Evolutionary conservation across 2,329 filamentous ascomycete species (phyloP).

Genomic region (Aspergillus ochraceoroseus): DNA sequence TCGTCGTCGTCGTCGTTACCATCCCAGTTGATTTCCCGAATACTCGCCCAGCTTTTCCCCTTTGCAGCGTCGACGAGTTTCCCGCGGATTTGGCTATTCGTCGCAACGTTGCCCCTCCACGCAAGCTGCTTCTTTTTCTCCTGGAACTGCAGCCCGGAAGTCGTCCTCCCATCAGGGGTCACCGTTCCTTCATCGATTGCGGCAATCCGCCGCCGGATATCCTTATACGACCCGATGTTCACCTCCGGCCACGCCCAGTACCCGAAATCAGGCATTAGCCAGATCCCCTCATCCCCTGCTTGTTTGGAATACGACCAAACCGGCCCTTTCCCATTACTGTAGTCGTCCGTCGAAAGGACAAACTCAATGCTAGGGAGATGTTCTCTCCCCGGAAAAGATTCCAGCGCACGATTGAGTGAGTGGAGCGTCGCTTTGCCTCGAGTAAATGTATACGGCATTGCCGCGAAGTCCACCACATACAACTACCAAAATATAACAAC

Average conservation of each 20-base stretch:
- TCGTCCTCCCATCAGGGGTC: constrained; percentile 18
- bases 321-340: constrained; percentile 29
- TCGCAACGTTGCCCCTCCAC: constrained; percentile 47
- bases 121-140: constrained; percentile 46
- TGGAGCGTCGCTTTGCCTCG: constrained; percentile 44
- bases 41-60: constrained; percentile 46
- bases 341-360: constrained; percentile 47
- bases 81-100: constrained; percentile 37
- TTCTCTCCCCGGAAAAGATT: constrained; percentile 36
- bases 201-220: constrained; percentile 39
- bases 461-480: constrained; percentile 36
- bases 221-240: constrained; percentile 43
- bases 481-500: constrained; percentile 25
- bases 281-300: constrained; percentile 39
- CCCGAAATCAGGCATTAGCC: constrained; percentile 53
- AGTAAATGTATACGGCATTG: constrained; percentile 33
- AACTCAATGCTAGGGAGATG: constrained; percentile 49
- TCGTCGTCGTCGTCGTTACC: constrained; percentile 37
- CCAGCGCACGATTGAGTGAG: constrained; percentile 47
- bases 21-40: constrained; percentile 42
- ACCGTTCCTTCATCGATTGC: constrained; percentile 34
- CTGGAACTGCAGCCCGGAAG: constrained; percentile 24
- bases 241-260: constrained; percentile 53
- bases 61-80: constrained; percentile 38
- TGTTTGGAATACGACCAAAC: constrained; percentile 45